These are phyloP conservation scores for Penicillium macrosclerotiorum DNA, from an alignment of 495 filamentous ascomycete genomes.

Conservation along the genomic window DNA sequence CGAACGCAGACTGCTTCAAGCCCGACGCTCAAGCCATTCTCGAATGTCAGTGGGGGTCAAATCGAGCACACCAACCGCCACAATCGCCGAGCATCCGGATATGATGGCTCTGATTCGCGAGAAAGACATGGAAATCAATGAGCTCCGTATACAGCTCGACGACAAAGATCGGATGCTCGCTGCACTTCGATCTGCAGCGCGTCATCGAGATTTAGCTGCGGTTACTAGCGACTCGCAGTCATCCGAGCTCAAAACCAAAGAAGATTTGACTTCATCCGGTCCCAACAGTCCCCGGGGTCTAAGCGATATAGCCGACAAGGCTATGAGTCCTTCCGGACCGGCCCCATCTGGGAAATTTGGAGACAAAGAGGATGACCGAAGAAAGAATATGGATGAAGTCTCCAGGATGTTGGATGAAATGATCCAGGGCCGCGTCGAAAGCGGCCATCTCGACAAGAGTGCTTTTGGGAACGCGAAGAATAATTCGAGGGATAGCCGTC, in stretches of 20 bases:
- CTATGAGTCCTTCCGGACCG: constrained; percentile 17
- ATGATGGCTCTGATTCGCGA: constrained; percentile 69
- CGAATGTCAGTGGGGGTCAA: constrained; percentile 72
- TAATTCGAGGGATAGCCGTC: constrained; percentile 37
- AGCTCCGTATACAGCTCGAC: constrained; percentile 83
- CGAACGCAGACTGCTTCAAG: constrained; percentile 88
- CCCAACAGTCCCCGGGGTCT: constrained; percentile 24
- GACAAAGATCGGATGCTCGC: constrained; percentile 95
- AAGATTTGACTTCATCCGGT: constrained; percentile 32
- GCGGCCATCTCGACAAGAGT: constrained; percentile 60
- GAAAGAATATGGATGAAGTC: constrained; percentile 81
- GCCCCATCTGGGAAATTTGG: constrained; percentile 23
- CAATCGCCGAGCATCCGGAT: constrained; percentile 64
- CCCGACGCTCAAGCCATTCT: constrained; percentile 84
- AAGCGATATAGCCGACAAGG: constrained; percentile 14
- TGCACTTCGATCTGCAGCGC: constrained; percentile 80
- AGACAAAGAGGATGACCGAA: constrained; percentile 46
- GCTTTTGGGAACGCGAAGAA: constrained; percentile 53
- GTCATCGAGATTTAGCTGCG: constrained; percentile 85
- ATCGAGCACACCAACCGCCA: constrained; percentile 43
- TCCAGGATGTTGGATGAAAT: constrained; percentile 89
- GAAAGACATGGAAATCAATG: constrained; percentile 91
- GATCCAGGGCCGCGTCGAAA: constrained; percentile 83
- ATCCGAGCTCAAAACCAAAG: constrained; percentile 31
- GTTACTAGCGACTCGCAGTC: constrained; percentile 42